phyloP scores from a whole-genome alignment of 1,284 basidiomycete species.

The Ustilago xerochloae region DNA sequence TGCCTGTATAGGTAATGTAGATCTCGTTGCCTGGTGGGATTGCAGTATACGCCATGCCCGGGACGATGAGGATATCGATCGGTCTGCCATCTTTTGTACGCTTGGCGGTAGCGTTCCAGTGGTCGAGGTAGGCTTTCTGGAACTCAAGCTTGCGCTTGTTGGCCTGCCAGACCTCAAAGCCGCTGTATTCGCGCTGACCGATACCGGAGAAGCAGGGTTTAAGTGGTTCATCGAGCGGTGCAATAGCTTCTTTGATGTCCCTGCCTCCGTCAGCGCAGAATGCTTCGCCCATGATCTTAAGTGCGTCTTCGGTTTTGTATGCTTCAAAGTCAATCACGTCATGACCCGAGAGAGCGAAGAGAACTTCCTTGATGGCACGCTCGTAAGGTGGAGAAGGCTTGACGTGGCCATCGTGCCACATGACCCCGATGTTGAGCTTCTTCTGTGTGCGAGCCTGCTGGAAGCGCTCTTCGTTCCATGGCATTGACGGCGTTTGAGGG shows the following conservation, averaged over 20 bases:
- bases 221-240: conserved; percentile 56
- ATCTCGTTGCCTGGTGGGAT: conserved; percentile 72
- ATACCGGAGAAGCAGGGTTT: conserved; percentile 28
- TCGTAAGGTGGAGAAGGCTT: conserved; percentile 68
- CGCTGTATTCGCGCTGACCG: conserved; percentile 58
- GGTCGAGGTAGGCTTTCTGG: conserved; percentile 72
- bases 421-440: conserved; percentile 63
- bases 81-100: conserved; percentile 72
- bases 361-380: conserved; percentile 64
- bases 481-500: conserved; percentile 75
- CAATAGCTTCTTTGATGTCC: conserved; percentile 49
- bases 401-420: conserved; percentile 69
- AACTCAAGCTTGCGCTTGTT: conserved; percentile 68
- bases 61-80: conserved; percentile 75
- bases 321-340: conserved; percentile 53
- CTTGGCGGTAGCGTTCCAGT: conserved; percentile 73
- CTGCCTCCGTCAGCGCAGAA: conserved; percentile 59
- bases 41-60: conserved; percentile 73
- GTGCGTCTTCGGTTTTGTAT: conserved; percentile 51
- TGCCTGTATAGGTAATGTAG: conserved; percentile 58
- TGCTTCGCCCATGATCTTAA: conserved; percentile 58
- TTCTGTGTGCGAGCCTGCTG: conserved; percentile 67
- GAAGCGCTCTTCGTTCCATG: conserved; percentile 76
- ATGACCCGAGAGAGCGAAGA: conserved; percentile 58
- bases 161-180: conserved; percentile 74